Evolutionary conservation across 352 stramenopile species (phyloP).

Genomic region (Phytophthora pluvialis): DNA sequence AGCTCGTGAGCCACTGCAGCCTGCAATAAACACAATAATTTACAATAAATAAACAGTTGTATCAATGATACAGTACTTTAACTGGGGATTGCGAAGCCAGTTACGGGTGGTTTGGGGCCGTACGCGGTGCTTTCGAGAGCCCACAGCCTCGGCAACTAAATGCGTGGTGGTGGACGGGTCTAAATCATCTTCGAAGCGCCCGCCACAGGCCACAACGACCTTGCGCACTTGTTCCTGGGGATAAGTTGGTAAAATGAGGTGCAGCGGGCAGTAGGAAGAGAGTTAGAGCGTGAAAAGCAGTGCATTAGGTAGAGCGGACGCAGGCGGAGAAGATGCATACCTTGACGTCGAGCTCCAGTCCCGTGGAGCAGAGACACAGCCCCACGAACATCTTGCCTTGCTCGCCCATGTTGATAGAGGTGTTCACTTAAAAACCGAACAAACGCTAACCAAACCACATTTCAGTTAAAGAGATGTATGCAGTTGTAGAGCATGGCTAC

Average conservation of each 20-base stretch:
- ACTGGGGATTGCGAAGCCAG: neutral
- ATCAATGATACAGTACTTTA: slow-evolving; percentile 1
- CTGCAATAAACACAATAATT: slow-evolving; percentile 25
- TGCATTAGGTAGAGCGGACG: slow-evolving; percentile 15
- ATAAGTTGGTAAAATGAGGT: neutral
- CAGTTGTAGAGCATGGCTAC: too few species aligned
- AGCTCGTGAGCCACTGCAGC: slow-evolving; percentile 55
- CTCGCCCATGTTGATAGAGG: slow-evolving; percentile 19
- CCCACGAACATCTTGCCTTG: slow-evolving; percentile 49
- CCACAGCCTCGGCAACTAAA: slow-evolving; percentile 64
- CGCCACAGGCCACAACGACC: slow-evolving; percentile 63
- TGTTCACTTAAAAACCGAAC: neutral
- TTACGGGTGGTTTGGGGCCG: slow-evolving; percentile 8
- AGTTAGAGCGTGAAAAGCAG: slow-evolving; percentile 2
- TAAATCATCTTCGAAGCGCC: slow-evolving; percentile 65
- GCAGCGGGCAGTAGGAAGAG: neutral
- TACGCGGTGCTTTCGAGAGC: slow-evolving; percentile 72
- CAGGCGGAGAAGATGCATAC: slow-evolving; percentile 23
- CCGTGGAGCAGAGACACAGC: slow-evolving; percentile 61
- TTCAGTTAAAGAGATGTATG: neutral
- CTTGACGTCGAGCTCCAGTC: slow-evolving; percentile 58
- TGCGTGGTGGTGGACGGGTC: slow-evolving; percentile 57
- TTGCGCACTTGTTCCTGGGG: slow-evolving; percentile 74
- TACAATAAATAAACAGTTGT: slow-evolving; percentile 3
- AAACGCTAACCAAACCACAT: too few species aligned